Conservation (phyloP, 768 basidiomycete genomes). For the Tricholoma sp. region DNA sequence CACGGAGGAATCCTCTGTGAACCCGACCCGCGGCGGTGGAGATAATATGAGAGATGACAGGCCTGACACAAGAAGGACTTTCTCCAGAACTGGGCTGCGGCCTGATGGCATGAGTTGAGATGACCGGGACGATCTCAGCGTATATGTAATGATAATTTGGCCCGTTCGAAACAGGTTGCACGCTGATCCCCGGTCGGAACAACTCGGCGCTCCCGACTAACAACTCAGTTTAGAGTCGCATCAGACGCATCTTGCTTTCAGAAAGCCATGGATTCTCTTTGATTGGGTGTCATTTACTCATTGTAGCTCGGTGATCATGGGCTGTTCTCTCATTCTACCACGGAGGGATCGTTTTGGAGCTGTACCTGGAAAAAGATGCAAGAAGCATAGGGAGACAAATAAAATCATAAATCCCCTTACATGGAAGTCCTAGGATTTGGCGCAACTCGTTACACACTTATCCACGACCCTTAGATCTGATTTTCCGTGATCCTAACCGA, state of each 20-base stretch:
- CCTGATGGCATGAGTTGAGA: not conserved
- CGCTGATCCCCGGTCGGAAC: slow-evolving; percentile 27
- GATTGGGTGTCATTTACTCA: not conserved
- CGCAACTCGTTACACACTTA: slow-evolving; percentile 37
- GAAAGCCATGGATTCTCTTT: not conserved
- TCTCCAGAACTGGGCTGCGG: not conserved
- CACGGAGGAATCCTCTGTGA: slow-evolving; percentile 27
- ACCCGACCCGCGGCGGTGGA: slow-evolving; percentile 36
- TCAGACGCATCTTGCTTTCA: slow-evolving; percentile 9
- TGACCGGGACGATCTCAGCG: not conserved
- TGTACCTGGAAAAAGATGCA: slow-evolving; percentile 36
- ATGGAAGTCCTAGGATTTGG: slow-evolving; percentile 40
- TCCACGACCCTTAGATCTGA: slow-evolving; percentile 68
- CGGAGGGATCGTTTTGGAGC: slow-evolving; percentile 24
- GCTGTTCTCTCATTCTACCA: slow-evolving; percentile 5
- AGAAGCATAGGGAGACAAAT: slow-evolving; percentile 32
- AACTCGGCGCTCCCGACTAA: slow-evolving; percentile 24
- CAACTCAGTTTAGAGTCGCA: slow-evolving; percentile 19
- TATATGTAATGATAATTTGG: slow-evolving; percentile 2
- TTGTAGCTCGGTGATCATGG: not conserved
- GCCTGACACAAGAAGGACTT: not conserved
- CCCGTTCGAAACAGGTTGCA: not conserved
- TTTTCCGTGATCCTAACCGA: slow-evolving; percentile 55
- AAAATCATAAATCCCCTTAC: slow-evolving; percentile 38
- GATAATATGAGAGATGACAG: slow-evolving; percentile 5